Evolutionary conservation across 129 eudicot genomes (phyloP).

Genomic region (Apium graveolens): DNA sequence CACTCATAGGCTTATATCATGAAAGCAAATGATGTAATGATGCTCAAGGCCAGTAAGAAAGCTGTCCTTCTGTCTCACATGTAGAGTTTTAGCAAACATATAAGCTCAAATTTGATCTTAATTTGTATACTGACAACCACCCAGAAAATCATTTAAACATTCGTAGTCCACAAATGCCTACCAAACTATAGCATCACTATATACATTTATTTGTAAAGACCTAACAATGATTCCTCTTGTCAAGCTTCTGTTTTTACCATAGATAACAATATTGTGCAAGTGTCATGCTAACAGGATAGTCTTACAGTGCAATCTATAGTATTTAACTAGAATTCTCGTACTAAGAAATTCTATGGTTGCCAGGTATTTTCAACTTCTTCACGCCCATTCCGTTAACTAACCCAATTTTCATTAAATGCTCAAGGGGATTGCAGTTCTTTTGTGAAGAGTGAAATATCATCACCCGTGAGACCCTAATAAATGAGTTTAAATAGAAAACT

Average conservation of each 20-base stretch:
- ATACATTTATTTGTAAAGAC: not conserved
- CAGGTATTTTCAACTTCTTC: not conserved
- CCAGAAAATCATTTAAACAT: not conserved
- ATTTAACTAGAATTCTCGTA: not conserved
- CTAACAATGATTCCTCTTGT: not conserved
- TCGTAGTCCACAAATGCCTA: not conserved
- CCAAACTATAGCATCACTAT: not conserved
- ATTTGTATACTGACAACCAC: not conserved
- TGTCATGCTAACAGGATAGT: not conserved
- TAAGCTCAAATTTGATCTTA: not conserved
- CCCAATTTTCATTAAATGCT: not conserved
- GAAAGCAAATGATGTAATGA: too few relatives aligned
- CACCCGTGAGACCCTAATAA: not conserved
- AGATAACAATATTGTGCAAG: not conserved
- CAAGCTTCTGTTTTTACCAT: not conserved
- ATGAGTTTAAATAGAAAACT: not conserved
- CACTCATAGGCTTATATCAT: not conserved
- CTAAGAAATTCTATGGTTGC: not conserved
- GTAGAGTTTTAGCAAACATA: not conserved
- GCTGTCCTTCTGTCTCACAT: not conserved
- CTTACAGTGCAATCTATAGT: not conserved
- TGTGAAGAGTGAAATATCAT: not conserved
- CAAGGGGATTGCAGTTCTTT: not conserved
- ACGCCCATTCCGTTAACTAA: not conserved
- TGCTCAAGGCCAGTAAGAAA: not conserved